Evolutionary conservation across 1,284 basidiomycete species (phyloP).

Genomic region (Melanopsichium pennsylvanicum): DNA sequence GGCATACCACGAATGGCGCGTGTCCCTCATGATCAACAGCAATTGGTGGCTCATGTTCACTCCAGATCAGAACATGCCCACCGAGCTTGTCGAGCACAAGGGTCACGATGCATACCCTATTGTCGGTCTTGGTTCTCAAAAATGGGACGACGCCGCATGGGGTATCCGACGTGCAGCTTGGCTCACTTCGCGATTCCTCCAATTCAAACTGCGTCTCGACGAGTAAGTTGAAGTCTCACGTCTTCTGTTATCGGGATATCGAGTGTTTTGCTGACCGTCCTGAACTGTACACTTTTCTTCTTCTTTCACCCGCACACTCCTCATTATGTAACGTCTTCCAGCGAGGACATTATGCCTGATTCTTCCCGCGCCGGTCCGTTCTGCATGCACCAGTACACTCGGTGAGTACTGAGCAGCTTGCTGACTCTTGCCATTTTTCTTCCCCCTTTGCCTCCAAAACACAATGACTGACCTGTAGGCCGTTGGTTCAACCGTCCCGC

Average conservation of each 20-base stretch:
- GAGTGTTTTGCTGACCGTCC: slow-evolving; percentile 3
- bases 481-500: slow-evolving; percentile 71
- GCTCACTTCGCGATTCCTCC: slow-evolving; percentile 78
- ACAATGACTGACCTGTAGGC: slow-evolving; percentile 32
- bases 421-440: slow-evolving; percentile 19
- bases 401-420: slow-evolving; percentile 65
- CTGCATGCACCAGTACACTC: slow-evolving; percentile 71
- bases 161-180: slow-evolving; percentile 87
- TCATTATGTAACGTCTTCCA: slow-evolving; percentile 30
- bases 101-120: slow-evolving; percentile 60
- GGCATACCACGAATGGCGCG: slow-evolving; percentile 88
- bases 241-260: too few relatives aligned
- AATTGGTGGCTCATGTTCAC: slow-evolving; percentile 96
- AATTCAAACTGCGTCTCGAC: slow-evolving; percentile 78
- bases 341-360: slow-evolving; percentile 71
- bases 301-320: background rate
- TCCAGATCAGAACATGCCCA: slow-evolving; percentile 69
- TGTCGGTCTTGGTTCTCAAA: slow-evolving; percentile 35
- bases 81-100: slow-evolving; percentile 43
- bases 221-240: slow-evolving; percentile 66
- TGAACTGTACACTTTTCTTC: background rate
- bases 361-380: slow-evolving; percentile 70
- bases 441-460: slow-evolving; percentile 15
- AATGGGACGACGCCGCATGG: slow-evolving; percentile 71
- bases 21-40: slow-evolving; percentile 86